Conservation (phyloP, 2,329 filamentous ascomycete species). For the Geosmithia putterillii region DNA sequence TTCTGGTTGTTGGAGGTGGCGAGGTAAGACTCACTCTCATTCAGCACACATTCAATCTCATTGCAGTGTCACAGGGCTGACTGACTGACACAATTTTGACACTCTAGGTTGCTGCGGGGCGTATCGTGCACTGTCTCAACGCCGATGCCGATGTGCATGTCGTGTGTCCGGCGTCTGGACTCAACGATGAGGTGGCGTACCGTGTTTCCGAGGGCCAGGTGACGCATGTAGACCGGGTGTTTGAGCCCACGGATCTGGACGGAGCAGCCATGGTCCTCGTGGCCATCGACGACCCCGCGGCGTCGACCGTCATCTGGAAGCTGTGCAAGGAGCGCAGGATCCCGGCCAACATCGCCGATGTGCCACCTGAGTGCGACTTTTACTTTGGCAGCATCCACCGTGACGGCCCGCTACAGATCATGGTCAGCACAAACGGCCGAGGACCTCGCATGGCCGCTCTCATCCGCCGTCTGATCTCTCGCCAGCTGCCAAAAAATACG, state of each 20-base stretch:
- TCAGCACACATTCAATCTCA: background rate
- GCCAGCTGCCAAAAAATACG: constrained; percentile 61
- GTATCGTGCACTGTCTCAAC: constrained; percentile 88
- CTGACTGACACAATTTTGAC: constrained; percentile 2
- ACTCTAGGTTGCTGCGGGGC: constrained; percentile 77
- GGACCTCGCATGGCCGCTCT: constrained; percentile 83
- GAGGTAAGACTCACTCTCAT: constrained; percentile 68
- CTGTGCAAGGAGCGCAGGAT: constrained; percentile 77
- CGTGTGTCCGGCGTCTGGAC: constrained; percentile 64
- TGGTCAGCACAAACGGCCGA: constrained; percentile 98
- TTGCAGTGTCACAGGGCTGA: background rate
- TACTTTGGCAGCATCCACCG: constrained; percentile 96
- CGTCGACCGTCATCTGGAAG: constrained; percentile 86
- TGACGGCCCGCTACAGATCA: constrained; percentile 90
- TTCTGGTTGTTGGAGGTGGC: constrained; percentile 89
- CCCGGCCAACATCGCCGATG: constrained; percentile 91
- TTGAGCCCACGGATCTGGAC: constrained; percentile 79
- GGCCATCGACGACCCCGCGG: constrained; percentile 83
- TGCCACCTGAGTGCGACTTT: constrained; percentile 94
- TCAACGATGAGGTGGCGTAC: constrained; percentile 80
- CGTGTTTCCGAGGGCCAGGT: constrained; percentile 67
- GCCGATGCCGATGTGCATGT: constrained; percentile 86
- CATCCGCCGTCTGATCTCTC: constrained; percentile 72
- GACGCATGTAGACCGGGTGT: constrained; percentile 68
- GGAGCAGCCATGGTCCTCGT: constrained; percentile 77